These are phyloP conservation scores for Psilocybe cyanescens DNA, from an alignment of 768 basidiomycete genomes.

Conservation along the genomic window DNA sequence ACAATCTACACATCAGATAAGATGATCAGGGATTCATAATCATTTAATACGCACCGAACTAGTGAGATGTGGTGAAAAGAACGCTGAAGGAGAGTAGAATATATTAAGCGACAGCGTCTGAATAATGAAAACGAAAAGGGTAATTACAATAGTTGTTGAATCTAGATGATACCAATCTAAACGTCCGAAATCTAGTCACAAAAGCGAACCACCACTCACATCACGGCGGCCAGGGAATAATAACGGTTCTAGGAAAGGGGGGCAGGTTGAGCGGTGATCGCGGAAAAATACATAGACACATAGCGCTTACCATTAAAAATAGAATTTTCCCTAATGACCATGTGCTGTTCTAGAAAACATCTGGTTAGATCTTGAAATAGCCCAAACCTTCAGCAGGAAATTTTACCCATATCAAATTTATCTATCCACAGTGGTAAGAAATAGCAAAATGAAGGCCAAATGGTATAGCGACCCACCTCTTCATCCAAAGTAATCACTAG, in stretches of 20 bases:
- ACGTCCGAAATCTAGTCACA: neutral
- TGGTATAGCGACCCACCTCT: conserved; percentile 39
- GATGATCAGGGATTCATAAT: neutral
- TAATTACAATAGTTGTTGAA: conserved; percentile 57
- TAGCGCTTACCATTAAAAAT: conserved; percentile 52
- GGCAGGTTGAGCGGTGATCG: neutral
- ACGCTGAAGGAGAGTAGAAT: conserved; percentile 19
- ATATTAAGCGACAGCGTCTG: neutral
- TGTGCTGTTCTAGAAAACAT: conserved; percentile 42
- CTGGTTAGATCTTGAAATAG: neutral
- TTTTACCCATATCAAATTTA: conserved; percentile 60
- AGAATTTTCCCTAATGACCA: conserved; percentile 60
- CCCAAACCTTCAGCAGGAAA: neutral
- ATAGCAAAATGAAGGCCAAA: neutral
- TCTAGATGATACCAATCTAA: conserved; percentile 26
- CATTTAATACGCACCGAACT: conserved; percentile 37
- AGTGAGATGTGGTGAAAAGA: conserved; percentile 45
- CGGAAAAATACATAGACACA: neutral
- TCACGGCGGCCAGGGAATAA: conserved; percentile 50
- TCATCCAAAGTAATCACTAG: conserved; percentile 55
- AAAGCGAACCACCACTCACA: conserved; percentile 40
- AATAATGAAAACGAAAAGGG: neutral
- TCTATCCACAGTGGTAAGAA: conserved; percentile 27
- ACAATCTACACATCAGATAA: neutral
- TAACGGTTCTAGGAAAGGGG: conserved; percentile 54